Evolutionary conservation across 1,139 yeast species (phyloP).

Genomic region (Yamadazyma spencermartinsiae): DNA sequence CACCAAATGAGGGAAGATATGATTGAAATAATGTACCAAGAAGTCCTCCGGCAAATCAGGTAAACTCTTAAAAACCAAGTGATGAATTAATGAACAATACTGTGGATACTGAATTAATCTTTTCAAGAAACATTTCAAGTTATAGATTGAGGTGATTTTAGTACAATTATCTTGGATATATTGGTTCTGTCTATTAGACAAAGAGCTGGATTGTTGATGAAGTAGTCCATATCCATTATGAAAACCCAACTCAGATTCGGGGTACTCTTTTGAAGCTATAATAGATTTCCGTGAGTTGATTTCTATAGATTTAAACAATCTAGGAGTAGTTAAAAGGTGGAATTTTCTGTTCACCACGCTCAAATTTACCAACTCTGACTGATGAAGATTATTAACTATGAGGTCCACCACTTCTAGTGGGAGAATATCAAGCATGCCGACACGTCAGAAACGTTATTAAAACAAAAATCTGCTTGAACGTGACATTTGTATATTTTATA

Average conservation of each 20-base stretch:
- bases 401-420: constrained; percentile 24
- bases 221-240: too few relatives aligned
- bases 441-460: background rate
- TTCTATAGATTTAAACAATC: constrained; percentile 22
- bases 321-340: constrained; percentile 17
- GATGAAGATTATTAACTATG: constrained; percentile 18
- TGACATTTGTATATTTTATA: background rate
- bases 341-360: constrained; percentile 19
- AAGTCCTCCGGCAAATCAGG: constrained; percentile 33
- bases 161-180: constrained; percentile 9
- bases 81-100: constrained; percentile 18
- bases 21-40: constrained; percentile 18
- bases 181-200: too few relatives aligned
- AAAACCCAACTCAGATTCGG: background rate
- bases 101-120: constrained; percentile 14
- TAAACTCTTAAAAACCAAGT: constrained; percentile 18
- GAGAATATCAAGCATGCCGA: constrained; percentile 15
- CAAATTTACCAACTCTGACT: constrained; percentile 20
- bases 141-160: constrained; percentile 20
- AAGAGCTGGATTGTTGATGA: too few relatives aligned
- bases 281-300: constrained; percentile 20
- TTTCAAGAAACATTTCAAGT: constrained; percentile 23
- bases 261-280: background rate
- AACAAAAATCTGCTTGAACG: background rate
- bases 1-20: constrained; percentile 20